Evolutionary conservation across 106 monocot genomes (phyloP), one percentile per base, ranked within the genome.

Genomic region (Chionographis japonica): DNA sequence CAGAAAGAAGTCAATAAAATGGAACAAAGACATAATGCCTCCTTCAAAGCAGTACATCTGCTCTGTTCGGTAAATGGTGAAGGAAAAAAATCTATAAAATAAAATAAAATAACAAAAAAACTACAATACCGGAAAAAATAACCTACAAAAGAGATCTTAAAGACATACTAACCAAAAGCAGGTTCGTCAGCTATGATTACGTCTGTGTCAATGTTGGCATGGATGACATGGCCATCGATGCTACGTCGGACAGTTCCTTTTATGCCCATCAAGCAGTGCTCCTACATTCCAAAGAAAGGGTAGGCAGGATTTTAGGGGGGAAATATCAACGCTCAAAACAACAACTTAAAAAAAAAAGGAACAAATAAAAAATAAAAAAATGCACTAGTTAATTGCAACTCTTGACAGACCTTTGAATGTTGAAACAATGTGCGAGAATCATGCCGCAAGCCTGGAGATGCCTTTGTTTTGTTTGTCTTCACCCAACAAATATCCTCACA

Each of bases 401-500:
- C 6, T 36, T 64, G 39, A 61, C 68, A 15, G 68, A 97, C 95
- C 92, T 97, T 97, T 55, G 97, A 85, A 81, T 90, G 97, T 53
- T 97, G 97, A 74, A 92, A 82, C 43, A 97, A 76, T 64, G 97
- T 97, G 68, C 80, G 86, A 61, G 97, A 97, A 84, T 97, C 97
- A 75, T 97, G 97, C 10, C 92, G 81, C 54, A 97, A 73, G 59
- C 84, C 84, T 46, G 88, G 83, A 54, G 89, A 77, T 52, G 92
- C 89, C 89, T 84, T 97, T 57, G 66, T 86, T 72, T 97, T 97
- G 67, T 97, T 97, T 51, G 97, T 97, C 66, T 97, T 97, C 38
- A 97, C 86, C 97, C 97, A 97, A 57, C 97, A 97, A 19, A 97
- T 97, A 83, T 97, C 97, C 67, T 97, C 97, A 70, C 97, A 97